Evolutionary conservation across 192 early-diverging fungal species (phyloP).

Genomic region (Backusella psychrophila): DNA sequence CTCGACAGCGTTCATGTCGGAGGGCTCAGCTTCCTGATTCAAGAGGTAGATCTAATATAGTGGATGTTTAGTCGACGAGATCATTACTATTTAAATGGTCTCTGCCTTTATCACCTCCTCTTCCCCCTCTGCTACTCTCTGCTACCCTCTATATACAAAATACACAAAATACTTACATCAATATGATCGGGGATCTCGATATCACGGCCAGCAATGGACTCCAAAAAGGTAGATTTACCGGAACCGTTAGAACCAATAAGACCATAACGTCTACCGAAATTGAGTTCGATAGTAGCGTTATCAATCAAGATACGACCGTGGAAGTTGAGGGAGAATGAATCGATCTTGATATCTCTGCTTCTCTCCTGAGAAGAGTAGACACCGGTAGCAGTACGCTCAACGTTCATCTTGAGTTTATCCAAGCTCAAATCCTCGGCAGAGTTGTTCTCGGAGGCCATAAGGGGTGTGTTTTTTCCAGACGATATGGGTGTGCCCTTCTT

Average conservation of each 20-base stretch:
- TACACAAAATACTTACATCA: constrained; percentile 62
- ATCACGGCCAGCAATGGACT: constrained; percentile 89
- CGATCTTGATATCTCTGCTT: constrained; percentile 96
- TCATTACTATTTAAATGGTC: not conserved
- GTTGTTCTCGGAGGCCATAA: constrained; percentile 30
- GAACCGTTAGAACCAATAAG: constrained; percentile 94
- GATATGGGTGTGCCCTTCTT: constrained; percentile 40
- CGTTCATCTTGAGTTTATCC: constrained; percentile 61
- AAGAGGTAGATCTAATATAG: constrained; percentile 77
- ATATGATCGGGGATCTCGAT: constrained; percentile 95
- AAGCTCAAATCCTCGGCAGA: constrained; percentile 46
- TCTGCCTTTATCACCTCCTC: not conserved
- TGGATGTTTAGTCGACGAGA: not conserved
- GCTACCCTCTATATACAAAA: not conserved
- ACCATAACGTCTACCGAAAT: constrained; percentile 94
- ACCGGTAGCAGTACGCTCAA: constrained; percentile 87
- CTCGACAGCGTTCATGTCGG: constrained; percentile 87
- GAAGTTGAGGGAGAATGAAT: constrained; percentile 90
- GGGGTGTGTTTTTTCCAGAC: constrained; percentile 37
- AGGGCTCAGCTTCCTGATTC: constrained; percentile 94
- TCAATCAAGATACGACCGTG: constrained; percentile 93
- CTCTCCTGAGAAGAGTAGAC: constrained; percentile 86
- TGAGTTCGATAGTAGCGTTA: constrained; percentile 94
- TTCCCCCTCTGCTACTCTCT: no score
- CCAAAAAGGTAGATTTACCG: constrained; percentile 91